Base-by-base conservation (phyloP, 1,284 basidiomycete genomes). In the Sporisorium iseilematis-ciliati region DNA sequence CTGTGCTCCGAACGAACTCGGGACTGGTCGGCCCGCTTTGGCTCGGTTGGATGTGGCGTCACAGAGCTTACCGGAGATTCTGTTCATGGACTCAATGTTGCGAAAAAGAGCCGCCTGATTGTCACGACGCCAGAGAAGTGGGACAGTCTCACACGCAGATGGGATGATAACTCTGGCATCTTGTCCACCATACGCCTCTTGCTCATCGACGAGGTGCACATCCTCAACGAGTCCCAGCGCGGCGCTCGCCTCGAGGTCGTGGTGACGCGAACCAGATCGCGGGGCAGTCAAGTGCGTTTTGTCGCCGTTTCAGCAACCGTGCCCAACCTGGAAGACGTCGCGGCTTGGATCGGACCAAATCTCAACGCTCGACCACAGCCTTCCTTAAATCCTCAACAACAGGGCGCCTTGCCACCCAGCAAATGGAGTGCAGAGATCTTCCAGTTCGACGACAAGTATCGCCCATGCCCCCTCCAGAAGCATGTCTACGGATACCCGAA, bases 291-390 rank as follows among this genome's bases (percentile, higher is more conserved):
- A 1, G 90, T 93, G 21, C 90, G 95, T 6, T 93, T 97, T 81
- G 87, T 97, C 29, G 90, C 96, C 7, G 90, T 97, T 29, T 96
- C 94, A 0, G 96, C 96, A 1, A 97, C 96, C 0, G 92, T 94
- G 0, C 96, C 96, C 0, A 99, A 99, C 78, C 92, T 95, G 57
- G 88, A 90, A 42, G 96, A 99, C 80, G 90, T 99, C 26, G 94
- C 94, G 0, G 85, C 87, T 50, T 98, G 95, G 96, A 91, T 98
- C 54, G 91, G 92, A 1, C 57, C 69, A 14, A 62, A 72, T 14
- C 1, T 31, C 0, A 12, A 38, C 2, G 11, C 3, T 2, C 52
- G 26, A 20, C 11, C 23, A 42, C 21, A 12, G 4, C 23, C 8
- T 11, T 26, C 42, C 18, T 3, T 23, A 1, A 16, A 31, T 2